Conservation (phyloP, 2,329 filamentous ascomycete species). For the Fusarium lyarnte region DNA sequence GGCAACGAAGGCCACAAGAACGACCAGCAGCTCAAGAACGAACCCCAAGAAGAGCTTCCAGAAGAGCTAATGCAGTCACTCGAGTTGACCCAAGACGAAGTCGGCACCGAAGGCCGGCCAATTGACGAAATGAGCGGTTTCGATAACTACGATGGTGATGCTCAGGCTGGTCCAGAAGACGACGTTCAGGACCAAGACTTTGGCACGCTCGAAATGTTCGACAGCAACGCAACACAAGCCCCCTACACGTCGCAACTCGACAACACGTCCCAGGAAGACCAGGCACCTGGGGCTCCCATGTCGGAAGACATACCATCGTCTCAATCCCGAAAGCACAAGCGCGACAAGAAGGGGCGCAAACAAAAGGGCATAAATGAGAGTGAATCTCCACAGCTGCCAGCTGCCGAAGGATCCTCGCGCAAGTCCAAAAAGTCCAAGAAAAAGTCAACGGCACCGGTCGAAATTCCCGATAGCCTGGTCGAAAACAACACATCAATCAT, state of each 20-base stretch:
- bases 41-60: constrained; percentile 26
- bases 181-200: constrained; percentile 46
- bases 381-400: constrained; percentile 20
- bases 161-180: constrained; percentile 35
- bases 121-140: constrained; percentile 43
- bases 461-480: constrained; percentile 35
- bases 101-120: constrained; percentile 37
- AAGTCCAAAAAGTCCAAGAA: constrained; percentile 44
- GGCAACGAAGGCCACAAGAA: constrained; percentile 29
- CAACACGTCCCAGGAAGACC: constrained; percentile 22
- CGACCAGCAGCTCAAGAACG: constrained; percentile 30
- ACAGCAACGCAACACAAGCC: constrained; percentile 48
- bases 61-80: constrained; percentile 26
- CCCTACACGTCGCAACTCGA: constrained; percentile 46
- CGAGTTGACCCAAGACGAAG: constrained; percentile 25
- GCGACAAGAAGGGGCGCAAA: constrained; percentile 48
- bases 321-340: constrained; percentile 43
- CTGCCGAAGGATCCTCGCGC: constrained; percentile 31
- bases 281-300: constrained; percentile 47
- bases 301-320: constrained; percentile 34
- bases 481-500: constrained; percentile 8
- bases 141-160: constrained; percentile 39
- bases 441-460: constrained; percentile 25
- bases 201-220: constrained; percentile 51
- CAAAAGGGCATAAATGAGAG: constrained; percentile 32